These are phyloP conservation scores for Aspergillus sp. DNA, from an alignment of 2,329 filamentous ascomycete species.

Conservation along the genomic window DNA sequence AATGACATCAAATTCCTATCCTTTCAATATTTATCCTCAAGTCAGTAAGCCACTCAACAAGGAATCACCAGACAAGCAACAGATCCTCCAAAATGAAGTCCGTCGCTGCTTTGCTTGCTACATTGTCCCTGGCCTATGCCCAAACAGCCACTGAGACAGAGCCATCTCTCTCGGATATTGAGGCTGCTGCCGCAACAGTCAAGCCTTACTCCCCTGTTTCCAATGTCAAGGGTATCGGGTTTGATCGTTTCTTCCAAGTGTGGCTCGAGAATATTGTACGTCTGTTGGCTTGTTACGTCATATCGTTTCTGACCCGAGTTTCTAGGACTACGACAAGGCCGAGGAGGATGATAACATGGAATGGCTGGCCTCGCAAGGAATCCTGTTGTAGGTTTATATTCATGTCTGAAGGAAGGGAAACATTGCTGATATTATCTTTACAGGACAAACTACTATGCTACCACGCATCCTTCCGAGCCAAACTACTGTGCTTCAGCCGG, in stretches of 20 bases:
- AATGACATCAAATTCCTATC: too few species aligned
- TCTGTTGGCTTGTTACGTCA: background rate
- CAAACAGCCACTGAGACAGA: conserved; percentile 19
- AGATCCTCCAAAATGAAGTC: conserved; percentile 31
- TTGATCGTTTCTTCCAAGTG: conserved; percentile 67
- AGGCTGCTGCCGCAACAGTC: conserved; percentile 48
- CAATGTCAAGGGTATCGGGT: conserved; percentile 64
- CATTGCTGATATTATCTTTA: too few species aligned
- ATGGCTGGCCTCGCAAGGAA: conserved; percentile 43
- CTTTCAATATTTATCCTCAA: background rate
- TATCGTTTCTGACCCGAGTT: background rate
- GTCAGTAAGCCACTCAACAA: background rate
- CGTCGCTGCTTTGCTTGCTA: conserved; percentile 16
- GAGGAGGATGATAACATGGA: conserved; percentile 48
- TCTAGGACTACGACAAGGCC: conserved; percentile 56
- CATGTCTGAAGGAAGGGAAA: too few species aligned
- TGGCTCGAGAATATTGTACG: conserved; percentile 74
- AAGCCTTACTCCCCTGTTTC: conserved; percentile 57
- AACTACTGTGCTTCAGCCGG: conserved; percentile 68
- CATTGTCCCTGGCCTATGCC: conserved; percentile 12
- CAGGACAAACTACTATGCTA: conserved; percentile 50
- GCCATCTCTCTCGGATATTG: conserved; percentile 22
- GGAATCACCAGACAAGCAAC: background rate
- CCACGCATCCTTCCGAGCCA: conserved; percentile 70
- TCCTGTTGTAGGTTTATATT: conserved; percentile 44